Evolutionary conservation across 495 filamentous ascomycete genomes (phyloP), one percentile per base, ranked within the genome.

Genomic region (Eremomyces bilateralis): DNA sequence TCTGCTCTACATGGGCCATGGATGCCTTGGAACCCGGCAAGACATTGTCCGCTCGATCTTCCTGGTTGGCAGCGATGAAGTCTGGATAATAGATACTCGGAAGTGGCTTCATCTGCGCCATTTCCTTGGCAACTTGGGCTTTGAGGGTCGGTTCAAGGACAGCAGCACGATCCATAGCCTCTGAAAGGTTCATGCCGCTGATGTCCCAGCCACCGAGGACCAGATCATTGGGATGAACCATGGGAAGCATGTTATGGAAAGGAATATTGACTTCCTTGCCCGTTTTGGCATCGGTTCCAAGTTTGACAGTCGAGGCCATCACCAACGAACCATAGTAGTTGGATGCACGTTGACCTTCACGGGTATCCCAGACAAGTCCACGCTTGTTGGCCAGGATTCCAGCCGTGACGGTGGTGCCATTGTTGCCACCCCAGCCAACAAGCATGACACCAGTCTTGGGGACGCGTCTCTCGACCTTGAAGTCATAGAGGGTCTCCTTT

Each of bases 41-140:
- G 38, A 90, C 43, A 48, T 97, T 95, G 61, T 97, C 81, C 39
- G 90, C 88, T 51, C 88, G 80, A 46, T 84, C 84, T 56, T 83
- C 85, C 64, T 97, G 88, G 63, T 97, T 97, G 56, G 88, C 77
- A 40, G 88, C 88, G 50, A 97, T 97, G 64, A 95, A 97, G 57
- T 97, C 88, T 3, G 88, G 88, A 52, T 97, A 97, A 69, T 95
- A 97, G 60, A 94, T 78, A 58, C 75, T 82, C 19, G 83, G 85
- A 43, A 95, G 68, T 12, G 88, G 88, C 48, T 74, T 73, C 73
- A 95, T 77, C 43, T 62, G 60, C 41, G 70, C 63, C 85, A 95
- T 84, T 60, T 94, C 77, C 67, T 92, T 88, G 58, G 74, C 73
- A 44, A 97, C 79, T 41, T 74, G 67, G 36, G 60, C 56, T 67